Conservation (phyloP, 2,329 filamentous ascomycete species). For the Ascochyta pisi region DNA sequence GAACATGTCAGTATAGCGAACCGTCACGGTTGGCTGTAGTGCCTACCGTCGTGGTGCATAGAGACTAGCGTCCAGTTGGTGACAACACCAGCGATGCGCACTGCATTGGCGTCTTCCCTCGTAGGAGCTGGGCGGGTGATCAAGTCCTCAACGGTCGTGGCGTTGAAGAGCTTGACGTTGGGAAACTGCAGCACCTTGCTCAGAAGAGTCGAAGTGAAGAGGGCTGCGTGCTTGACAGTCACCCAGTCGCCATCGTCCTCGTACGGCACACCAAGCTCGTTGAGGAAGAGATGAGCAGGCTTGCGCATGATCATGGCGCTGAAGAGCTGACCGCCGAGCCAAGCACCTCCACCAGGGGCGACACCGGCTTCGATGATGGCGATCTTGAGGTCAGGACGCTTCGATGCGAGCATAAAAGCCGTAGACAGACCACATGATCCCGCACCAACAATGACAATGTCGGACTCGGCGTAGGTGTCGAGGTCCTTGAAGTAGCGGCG, state of each 20-base stretch:
- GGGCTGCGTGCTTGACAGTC: conserved; percentile 90
- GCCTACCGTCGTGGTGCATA: conserved; percentile 56
- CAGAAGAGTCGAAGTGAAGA: conserved; percentile 89
- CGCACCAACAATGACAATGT: conserved; percentile 91
- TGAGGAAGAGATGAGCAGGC: conserved; percentile 84
- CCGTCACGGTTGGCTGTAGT: background rate
- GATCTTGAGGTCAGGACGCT: conserved; percentile 88
- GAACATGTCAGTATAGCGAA: conserved; percentile 1
- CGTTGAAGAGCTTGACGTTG: conserved; percentile 97
- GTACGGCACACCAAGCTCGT: conserved; percentile 80
- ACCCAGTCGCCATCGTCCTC: conserved; percentile 90
- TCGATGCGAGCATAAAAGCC: conserved; percentile 82
- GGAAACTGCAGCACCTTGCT: conserved; percentile 83
- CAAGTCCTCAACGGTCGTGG: conserved; percentile 88
- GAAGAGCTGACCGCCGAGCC: conserved; percentile 94
- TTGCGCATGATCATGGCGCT: conserved; percentile 95
- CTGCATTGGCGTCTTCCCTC: conserved; percentile 53
- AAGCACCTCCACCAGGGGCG: conserved; percentile 83
- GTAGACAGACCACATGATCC: conserved; percentile 86
- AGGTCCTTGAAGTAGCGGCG: conserved; percentile 91
- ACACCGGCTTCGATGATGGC: conserved; percentile 89
- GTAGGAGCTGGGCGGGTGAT: conserved; percentile 72
- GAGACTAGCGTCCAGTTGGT: conserved; percentile 95
- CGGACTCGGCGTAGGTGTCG: conserved; percentile 87
- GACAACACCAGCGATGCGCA: conserved; percentile 86